Percentiles rank a stretch among this genome's conserved stretches.
These are phyloP conservation scores for Thelephora ganbajun DNA, from an alignment of 768 basidiomycete species.

Conservation along the genomic window DNA sequence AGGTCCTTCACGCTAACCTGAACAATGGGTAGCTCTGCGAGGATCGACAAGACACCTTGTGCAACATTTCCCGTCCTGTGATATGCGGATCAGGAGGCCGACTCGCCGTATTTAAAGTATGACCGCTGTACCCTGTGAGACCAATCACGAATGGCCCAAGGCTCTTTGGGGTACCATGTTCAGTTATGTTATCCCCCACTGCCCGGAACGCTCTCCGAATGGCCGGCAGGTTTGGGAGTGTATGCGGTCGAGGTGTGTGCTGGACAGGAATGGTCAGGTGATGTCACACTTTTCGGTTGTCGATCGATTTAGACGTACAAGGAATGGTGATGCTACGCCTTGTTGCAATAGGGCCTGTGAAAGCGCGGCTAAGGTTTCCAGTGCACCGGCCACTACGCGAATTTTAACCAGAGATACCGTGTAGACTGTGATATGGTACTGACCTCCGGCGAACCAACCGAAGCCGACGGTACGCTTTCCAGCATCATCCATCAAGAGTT, in stretches of 20 bases:
- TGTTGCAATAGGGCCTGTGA: slow-evolving; percentile 67
- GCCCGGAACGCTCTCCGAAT: slow-evolving; percentile 41
- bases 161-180: slow-evolving; percentile 42
- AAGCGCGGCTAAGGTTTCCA: slow-evolving; percentile 68
- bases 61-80: slow-evolving; percentile 71
- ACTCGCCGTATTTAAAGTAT: no score
- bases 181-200: slow-evolving; percentile 35
- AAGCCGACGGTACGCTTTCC: slow-evolving; percentile 80
- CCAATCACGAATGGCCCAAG: slow-evolving; percentile 73
- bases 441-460: slow-evolving; percentile 87
- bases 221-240: slow-evolving; percentile 39
- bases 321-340: slow-evolving; percentile 72
- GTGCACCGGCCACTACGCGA: slow-evolving; percentile 59
- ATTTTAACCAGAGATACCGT: background rate
- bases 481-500: slow-evolving; percentile 47
- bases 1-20: slow-evolving; percentile 44
- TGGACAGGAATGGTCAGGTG: slow-evolving; percentile 12
- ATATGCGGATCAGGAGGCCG: slow-evolving; percentile 9
- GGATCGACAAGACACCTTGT: slow-evolving; percentile 58
- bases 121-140: slow-evolving; percentile 51
- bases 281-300: background rate
- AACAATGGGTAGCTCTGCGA: slow-evolving; percentile 55
- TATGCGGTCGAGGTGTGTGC: slow-evolving; percentile 75
- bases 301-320: slow-evolving; percentile 32
- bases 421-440: slow-evolving; percentile 8